A percentile compares a stretch with the other conserved stretches of the same genome.
These are phyloP conservation scores for Yarrowia porcina DNA, from an alignment of 805 yeast species.

Conservation along the genomic window DNA sequence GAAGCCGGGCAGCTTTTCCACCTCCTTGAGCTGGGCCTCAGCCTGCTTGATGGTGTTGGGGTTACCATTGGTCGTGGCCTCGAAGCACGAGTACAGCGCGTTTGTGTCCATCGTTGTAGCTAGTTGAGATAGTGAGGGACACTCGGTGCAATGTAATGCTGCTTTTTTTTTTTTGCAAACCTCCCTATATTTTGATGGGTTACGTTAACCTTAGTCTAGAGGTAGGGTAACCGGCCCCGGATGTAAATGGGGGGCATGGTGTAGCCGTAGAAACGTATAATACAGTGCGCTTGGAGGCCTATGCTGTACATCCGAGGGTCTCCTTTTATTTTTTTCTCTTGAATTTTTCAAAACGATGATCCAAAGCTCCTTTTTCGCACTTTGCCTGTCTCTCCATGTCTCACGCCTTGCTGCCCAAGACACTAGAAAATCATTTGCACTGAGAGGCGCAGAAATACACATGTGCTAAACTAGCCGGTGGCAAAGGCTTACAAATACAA, in stretches of 20 bases:
- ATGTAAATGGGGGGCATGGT: neutral
- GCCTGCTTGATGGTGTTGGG: constrained; percentile 45
- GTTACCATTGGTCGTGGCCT: constrained; percentile 15
- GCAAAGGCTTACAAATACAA: no score
- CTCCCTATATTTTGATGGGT: constrained; percentile 2
- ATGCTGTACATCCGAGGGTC: no score
- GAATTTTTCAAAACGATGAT: no score
- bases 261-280: neutral
- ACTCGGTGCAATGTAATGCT: neutral
- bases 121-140: neutral
- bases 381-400: no score
- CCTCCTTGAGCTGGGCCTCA: constrained; percentile 58
- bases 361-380: no score
- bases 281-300: neutral
- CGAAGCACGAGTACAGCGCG: constrained; percentile 25
- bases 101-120: constrained; percentile 6
- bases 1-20: constrained; percentile 64
- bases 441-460: no score
- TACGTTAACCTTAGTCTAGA: neutral
- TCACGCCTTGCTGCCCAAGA: no score
- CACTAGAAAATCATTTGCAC: no score
- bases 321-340: no score
- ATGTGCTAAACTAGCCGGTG: no score
- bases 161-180: neutral
- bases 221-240: neutral